A percentile compares a stretch with the other conserved stretches of the same genome.
phyloP scores from a whole-genome alignment of 2,329 filamentous ascomycete species.

The Phialophora chinensis region DNA sequence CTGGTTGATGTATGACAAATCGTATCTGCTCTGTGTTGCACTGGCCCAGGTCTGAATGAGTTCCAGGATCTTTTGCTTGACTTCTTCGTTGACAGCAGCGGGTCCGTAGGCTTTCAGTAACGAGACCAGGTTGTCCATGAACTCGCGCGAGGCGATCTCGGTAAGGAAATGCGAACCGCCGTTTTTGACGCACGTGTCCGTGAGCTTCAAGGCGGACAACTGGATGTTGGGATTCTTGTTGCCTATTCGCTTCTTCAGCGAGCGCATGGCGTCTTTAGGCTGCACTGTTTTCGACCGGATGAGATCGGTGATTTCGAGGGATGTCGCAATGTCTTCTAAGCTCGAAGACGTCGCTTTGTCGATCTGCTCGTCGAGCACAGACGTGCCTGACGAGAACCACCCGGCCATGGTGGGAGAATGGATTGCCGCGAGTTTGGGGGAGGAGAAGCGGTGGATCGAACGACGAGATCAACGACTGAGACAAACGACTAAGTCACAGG shows the following conservation, averaged over 20 bases:
- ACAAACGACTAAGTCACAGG: background rate
- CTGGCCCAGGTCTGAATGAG: conserved; percentile 92
- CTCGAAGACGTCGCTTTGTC: conserved; percentile 94
- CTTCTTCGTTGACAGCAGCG: conserved; percentile 79
- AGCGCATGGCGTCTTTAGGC: conserved; percentile 97
- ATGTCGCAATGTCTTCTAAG: conserved; percentile 94
- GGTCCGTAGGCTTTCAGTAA: conserved; percentile 79
- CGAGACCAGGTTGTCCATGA: conserved; percentile 95
- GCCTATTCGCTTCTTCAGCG: conserved; percentile 89
- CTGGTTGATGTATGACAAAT: conserved; percentile 84
- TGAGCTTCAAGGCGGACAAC: conserved; percentile 92
- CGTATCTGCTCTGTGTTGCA: conserved; percentile 82
- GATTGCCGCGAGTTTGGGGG: background rate
- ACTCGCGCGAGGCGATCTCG: conserved; percentile 95
- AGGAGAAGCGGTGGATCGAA: background rate
- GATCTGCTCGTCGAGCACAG: conserved; percentile 94
- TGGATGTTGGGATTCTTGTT: conserved; percentile 98
- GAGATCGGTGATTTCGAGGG: conserved; percentile 96
- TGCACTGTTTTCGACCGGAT: conserved; percentile 97
- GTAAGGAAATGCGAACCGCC: conserved; percentile 92
- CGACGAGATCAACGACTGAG: too few species aligned
- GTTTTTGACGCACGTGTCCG: conserved; percentile 98
- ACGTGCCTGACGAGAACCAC: conserved; percentile 92
- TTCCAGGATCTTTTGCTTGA: conserved; percentile 88
- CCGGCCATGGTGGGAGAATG: conserved; percentile 74